A percentile compares a stretch with the other conserved stretches of the same genome.
Conservation (phyloP, 306 rosid species). For the Coriaria nepalensis region DNA sequence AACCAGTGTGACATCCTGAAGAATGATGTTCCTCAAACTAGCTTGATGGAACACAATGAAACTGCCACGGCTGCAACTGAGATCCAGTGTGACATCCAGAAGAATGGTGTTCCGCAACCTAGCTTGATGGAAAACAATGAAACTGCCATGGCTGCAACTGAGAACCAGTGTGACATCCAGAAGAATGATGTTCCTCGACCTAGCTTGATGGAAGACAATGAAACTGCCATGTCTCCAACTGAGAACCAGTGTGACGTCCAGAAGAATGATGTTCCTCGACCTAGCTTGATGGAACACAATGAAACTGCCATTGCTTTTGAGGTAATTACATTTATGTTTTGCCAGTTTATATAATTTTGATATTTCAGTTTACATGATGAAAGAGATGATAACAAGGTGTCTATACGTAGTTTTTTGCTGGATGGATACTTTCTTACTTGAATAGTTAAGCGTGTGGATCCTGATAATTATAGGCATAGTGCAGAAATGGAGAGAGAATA, state of each 20-base stretch:
- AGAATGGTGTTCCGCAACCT: conserved; percentile 13
- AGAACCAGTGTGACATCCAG: conserved; percentile 15
- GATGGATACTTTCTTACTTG: too few relatives aligned
- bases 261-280: conserved; percentile 8
- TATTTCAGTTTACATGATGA: too few relatives aligned
- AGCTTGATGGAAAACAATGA: conserved; percentile 43
- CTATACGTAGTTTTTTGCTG: too few relatives aligned
- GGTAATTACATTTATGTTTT: conserved; percentile 26
- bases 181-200: conserved; percentile 12
- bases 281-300: conserved; percentile 47
- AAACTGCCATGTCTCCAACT: conserved; percentile 26
- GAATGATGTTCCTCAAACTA: conserved; percentile 14
- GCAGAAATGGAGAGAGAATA: too few relatives aligned
- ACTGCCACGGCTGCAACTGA: conserved; percentile 29
- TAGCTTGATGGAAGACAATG: conserved; percentile 44
- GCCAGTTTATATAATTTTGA: too few relatives aligned
- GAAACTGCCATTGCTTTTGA: conserved; percentile 31
- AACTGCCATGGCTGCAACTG: conserved; percentile 29
- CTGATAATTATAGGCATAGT: too few relatives aligned
- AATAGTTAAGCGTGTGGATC: too few relatives aligned
- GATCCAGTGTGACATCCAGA: conserved; percentile 17
- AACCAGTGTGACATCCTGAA: conserved; percentile 18
- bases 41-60: conserved; percentile 42
- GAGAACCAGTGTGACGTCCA: conserved; percentile 18
- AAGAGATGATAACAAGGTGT: too few relatives aligned